Base-by-base conservation (phyloP, 73 alveolate genomes). In the Paramecium tetraurelia region DNA sequence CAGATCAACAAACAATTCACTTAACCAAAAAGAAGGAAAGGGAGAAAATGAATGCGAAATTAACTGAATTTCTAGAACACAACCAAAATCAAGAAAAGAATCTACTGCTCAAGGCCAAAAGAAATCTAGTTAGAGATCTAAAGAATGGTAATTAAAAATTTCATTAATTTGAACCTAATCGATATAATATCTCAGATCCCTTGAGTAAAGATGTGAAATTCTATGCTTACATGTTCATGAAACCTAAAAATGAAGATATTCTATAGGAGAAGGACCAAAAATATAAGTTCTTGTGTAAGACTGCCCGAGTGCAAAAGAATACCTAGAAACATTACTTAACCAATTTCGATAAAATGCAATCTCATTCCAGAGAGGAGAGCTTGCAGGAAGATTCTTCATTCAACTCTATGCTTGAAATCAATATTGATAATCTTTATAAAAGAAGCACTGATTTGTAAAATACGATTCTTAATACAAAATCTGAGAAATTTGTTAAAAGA, bases 401-500 rank as follows among this genome's bases (percentile, higher is more conserved):
- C n/a, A 80, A 80, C 29, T 41, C 76, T 24, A 24, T 80, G 72
- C 31, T 80, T 24, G 90, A 80, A 48, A 80, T 43, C 18, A 33
- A 80, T 80, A 80, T 80, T 4, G 90, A 80, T 20, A 41, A 80
- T 80, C 57, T 80, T 3, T 80, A 80, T 80, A 24, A 80, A 24
- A 80, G 50, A 43, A 80, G 90, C 57, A 22, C 46, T 80, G 57
- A 80, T 44, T 46, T 80, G 38, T 80, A 80, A 24, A 80, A 80
- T 12, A 44, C 24, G 46, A 22, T 80, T 44, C 75, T 80, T 1
- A 43, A 46, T 18, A 80, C 46, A 31, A 80, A 48, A 31, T 44
- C 46, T 41, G 90, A 80, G 22, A 80, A 80, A 16, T 80, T 80
- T 80, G 76, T 80, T 33, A 80, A 46, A 48, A 40, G 90, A 43